These are phyloP conservation scores for Actinomucor elegans DNA, from an alignment of 371 early-diverging fungal genomes.

Conservation along the genomic window DNA sequence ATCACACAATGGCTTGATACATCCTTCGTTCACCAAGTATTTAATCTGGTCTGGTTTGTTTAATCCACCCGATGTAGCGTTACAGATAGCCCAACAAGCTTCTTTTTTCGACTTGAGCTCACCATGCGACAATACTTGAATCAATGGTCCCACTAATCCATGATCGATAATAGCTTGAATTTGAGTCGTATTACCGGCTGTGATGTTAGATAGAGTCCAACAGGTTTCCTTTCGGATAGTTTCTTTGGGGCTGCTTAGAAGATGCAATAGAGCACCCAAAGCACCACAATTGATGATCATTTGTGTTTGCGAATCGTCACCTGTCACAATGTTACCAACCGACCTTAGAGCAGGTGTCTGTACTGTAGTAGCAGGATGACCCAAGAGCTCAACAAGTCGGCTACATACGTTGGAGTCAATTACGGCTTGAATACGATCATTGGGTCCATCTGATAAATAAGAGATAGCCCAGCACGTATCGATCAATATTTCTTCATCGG, in stretches of 20 bases:
- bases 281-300: slow-evolving; percentile 89
- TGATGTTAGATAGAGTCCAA: slow-evolving; percentile 99
- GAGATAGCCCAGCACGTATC: slow-evolving; percentile 99
- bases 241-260: slow-evolving; percentile 87
- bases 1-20: slow-evolving; percentile 86
- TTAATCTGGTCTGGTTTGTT: slow-evolving; percentile 73
- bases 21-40: slow-evolving; percentile 77
- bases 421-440: slow-evolving; percentile 96
- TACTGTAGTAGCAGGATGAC: slow-evolving; percentile 82
- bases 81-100: slow-evolving; percentile 96
- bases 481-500: slow-evolving; percentile 94
- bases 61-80: slow-evolving; percentile 86
- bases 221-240: slow-evolving; percentile 98
- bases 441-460: slow-evolving; percentile 95
- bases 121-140: slow-evolving; percentile 79
- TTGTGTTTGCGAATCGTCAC: slow-evolving; percentile 97
- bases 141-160: slow-evolving; percentile 88
- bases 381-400: slow-evolving; percentile 89
- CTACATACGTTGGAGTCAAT: slow-evolving; percentile 90
- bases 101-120: slow-evolving; percentile 46
- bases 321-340: slow-evolving; percentile 99
- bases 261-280: slow-evolving; percentile 72
- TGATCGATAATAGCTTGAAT: slow-evolving; percentile 95
- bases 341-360: slow-evolving; percentile 98
- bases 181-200: slow-evolving; percentile 94